These are phyloP conservation scores for Chrysoporthe austroafricana DNA, from an alignment of 2,329 filamentous ascomycete species.

Conservation along the genomic window DNA sequence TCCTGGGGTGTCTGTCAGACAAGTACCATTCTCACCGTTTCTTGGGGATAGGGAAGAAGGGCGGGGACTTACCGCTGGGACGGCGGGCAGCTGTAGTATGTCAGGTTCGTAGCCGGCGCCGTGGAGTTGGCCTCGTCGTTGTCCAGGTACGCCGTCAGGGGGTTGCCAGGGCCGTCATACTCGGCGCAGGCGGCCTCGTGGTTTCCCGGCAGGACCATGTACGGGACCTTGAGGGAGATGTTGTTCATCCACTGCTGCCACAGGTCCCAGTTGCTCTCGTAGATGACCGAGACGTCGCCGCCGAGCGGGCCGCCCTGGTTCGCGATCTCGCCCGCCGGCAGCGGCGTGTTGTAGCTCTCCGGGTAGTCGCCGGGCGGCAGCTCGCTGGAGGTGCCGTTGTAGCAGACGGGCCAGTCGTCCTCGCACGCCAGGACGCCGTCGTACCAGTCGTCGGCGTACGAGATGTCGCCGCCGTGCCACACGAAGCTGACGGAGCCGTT, in stretches of 20 bases:
- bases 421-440: slow-evolving; percentile 54
- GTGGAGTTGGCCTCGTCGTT: slow-evolving; percentile 48
- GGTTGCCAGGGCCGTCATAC: slow-evolving; percentile 50
- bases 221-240: slow-evolving; percentile 48
- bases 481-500: slow-evolving; percentile 50
- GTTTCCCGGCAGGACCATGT: slow-evolving; percentile 56
- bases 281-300: slow-evolving; percentile 53
- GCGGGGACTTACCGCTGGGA: slow-evolving; percentile 45
- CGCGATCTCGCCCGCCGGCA: slow-evolving; percentile 48
- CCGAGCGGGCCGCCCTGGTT: slow-evolving; percentile 51
- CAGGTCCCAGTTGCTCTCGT: slow-evolving; percentile 56
- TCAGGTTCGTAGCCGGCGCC: slow-evolving; percentile 42
- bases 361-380: slow-evolving; percentile 45
- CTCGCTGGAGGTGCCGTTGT: slow-evolving; percentile 49
- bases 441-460: slow-evolving; percentile 56
- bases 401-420: slow-evolving; percentile 53
- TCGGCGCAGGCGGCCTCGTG: slow-evolving; percentile 54
- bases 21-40: background rate
- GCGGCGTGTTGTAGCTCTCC: slow-evolving; percentile 46
- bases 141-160: slow-evolving; percentile 51
- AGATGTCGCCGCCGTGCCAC: slow-evolving; percentile 57
- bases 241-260: slow-evolving; percentile 54
- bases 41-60: background rate
- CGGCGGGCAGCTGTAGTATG: slow-evolving; percentile 56
- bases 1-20: slow-evolving; percentile 35